phyloP scores from a whole-genome alignment of 78 protist species.

The Emiliania huxleyi region DNA sequence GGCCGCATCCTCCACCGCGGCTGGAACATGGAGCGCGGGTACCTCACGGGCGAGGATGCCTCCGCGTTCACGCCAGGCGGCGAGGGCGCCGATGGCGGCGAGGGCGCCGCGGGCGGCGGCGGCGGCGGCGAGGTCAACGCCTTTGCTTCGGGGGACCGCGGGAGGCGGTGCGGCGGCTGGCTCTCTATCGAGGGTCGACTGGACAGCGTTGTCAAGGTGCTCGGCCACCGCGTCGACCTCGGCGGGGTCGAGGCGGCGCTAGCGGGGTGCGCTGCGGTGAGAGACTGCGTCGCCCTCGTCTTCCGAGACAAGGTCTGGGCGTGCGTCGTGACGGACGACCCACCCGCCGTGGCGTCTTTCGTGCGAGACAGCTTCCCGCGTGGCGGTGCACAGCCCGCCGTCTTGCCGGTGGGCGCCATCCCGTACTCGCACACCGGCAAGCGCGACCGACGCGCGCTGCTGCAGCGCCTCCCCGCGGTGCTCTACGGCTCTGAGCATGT shows the following conservation, averaged over 20 bases:
- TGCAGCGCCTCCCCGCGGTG: too few species aligned
- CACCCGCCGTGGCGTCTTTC: too few species aligned
- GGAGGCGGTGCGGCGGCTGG: neutral
- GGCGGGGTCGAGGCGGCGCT: neutral
- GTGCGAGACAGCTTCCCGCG: too few species aligned
- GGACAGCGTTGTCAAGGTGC: neutral
- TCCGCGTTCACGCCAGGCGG: neutral
- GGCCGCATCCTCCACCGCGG: neutral
- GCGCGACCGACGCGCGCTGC: neutral
- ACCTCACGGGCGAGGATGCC: neutral
- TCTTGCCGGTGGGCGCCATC: neutral
- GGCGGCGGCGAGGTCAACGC: too few species aligned
- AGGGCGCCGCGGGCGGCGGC: too few species aligned
- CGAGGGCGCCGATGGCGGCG: too few species aligned
- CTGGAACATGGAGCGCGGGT: neutral
- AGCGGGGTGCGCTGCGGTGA: neutral
- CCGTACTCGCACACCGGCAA: neutral
- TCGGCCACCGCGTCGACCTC: neutral
- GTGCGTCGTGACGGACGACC: too few species aligned
- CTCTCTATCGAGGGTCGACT: neutral
- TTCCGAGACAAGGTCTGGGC: too few species aligned
- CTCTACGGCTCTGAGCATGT: too few species aligned
- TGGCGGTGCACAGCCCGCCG: too few species aligned
- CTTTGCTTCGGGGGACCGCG: too few species aligned
- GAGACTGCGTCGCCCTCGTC: too few species aligned